A percentile compares a stretch with the other conserved stretches of the same genome.
Conservation (phyloP, 495 filamentous ascomycete species). For the Immersiella caudata region DNA sequence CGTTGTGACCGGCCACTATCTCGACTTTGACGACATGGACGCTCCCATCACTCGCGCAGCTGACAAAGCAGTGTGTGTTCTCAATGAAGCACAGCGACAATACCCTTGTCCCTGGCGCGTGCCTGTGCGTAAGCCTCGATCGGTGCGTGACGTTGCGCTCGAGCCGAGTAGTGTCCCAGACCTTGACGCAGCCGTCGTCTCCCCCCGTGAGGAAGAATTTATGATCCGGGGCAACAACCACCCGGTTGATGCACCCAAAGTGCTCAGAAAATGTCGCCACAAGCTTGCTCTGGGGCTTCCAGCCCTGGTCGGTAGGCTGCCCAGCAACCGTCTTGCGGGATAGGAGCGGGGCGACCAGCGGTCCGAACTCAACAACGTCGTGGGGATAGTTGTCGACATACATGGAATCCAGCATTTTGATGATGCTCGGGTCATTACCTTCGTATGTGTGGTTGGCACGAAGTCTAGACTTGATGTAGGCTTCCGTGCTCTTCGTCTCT, state of each 20-base stretch:
- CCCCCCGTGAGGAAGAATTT: conserved; percentile 92
- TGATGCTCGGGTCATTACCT: conserved; percentile 86
- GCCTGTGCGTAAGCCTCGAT: conserved; percentile 83
- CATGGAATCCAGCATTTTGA: conserved; percentile 83
- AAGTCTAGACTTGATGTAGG: conserved; percentile 36
- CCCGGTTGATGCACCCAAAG: conserved; percentile 75
- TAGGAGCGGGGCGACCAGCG: conserved; percentile 71
- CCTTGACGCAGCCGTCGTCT: conserved; percentile 87
- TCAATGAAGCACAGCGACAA: conserved; percentile 87
- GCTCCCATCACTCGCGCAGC: conserved; percentile 85
- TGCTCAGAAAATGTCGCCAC: conserved; percentile 91
- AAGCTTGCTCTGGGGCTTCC: conserved; percentile 82
- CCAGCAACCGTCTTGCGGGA: conserved; percentile 57
- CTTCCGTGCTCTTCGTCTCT: conserved; percentile 36
- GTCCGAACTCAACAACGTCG: conserved; percentile 78
- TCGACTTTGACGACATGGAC: conserved; percentile 89
- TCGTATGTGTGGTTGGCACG: conserved; percentile 69
- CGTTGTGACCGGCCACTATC: conserved; percentile 57
- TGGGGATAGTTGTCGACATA: conserved; percentile 89
- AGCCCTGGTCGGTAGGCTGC: conserved; percentile 48
- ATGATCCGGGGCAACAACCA: conserved; percentile 86
- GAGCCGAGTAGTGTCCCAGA: conserved; percentile 90
- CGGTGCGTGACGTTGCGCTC: conserved; percentile 88
- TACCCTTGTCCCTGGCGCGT: conserved; percentile 69
- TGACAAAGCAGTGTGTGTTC: conserved; percentile 90